Evolutionary conservation across 352 stramenopile genomes (phyloP), one percentile per base, ranked within the genome.

Genomic region (Plasmopara viticola): DNA sequence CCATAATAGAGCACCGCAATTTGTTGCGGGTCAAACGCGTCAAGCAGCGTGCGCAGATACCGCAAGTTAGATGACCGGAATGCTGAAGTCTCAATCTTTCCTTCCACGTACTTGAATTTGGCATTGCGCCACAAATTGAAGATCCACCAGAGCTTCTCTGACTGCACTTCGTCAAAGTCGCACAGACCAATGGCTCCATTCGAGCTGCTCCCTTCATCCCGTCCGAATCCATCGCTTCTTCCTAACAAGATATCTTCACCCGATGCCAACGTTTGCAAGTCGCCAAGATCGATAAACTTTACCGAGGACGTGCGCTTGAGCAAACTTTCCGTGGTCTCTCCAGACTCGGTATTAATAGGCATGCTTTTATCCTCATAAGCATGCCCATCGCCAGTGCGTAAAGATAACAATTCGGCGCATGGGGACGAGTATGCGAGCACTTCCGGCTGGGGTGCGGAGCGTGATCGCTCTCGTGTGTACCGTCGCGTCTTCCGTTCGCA

Each of bases 81-180:
- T 17, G 76, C 68, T 0, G 71, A 74, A 29, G 80, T 73, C 35
- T 90, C 81, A 17, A 83, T 70, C 47, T 92, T 92, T 17, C 81
- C 75, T 6, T 67, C 77, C 8, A 78, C 69, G 56, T 87, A 92
- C 57, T 86, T 88, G 9, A 60, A 53, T 40, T 86, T 86, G 1
- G 70, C 69, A 37, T 79, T 66, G 9, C 61, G 64, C 78, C 78
- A 92, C 29, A 72, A 30, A 33, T 89, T 90, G 37, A 92, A 92
- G 13, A 92, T 85, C 76, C 77, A 90, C 77, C 81, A 90, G 14
- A 92, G 54, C 34, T 74, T 77, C 57, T 88, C 81, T 2, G 77
- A 88, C 54, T 90, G 81, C n/a, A 83, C 72, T 54, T 89, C 78
- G 29, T 92, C 78, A 44, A 88, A 90, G 58, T 89, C 81, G 52